phyloP scores from a whole-genome alignment of 1,284 basidiomycete genomes.

The Coniferiporia weirii region DNA sequence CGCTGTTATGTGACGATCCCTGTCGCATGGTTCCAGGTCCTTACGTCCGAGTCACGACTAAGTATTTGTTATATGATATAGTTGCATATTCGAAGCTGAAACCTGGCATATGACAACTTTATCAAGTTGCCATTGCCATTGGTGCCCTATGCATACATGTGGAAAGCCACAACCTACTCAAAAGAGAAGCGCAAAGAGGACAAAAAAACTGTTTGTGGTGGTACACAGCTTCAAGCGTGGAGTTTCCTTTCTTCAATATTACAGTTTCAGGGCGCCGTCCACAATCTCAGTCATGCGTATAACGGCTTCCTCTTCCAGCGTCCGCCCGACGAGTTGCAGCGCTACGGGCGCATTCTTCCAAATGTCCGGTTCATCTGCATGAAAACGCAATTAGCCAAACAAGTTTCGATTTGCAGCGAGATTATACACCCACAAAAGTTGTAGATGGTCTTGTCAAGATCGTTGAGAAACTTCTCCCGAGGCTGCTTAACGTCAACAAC shows the following conservation, averaged over 20 bases:
- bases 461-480: slow-evolving; percentile 40
- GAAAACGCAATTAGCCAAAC: not conserved
- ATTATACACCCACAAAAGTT: slow-evolving; percentile 45
- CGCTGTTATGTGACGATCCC: too few species aligned
- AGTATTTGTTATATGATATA: too few species aligned
- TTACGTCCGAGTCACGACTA: too few species aligned
- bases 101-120: too few species aligned
- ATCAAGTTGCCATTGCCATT: too few species aligned
- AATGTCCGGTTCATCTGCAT: slow-evolving; percentile 50
- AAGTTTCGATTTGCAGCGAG: not conserved
- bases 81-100: too few species aligned
- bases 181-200: too few species aligned
- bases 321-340: slow-evolving; percentile 63
- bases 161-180: too few species aligned
- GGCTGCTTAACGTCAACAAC: slow-evolving; percentile 38
- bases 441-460: slow-evolving; percentile 44
- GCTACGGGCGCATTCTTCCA: slow-evolving; percentile 59
- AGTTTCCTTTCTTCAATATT: not conserved
- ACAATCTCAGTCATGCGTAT: slow-evolving; percentile 60
- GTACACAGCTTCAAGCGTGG: too few species aligned
- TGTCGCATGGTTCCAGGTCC: too few species aligned
- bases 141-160: too few species aligned
- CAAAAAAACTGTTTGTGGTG: too few species aligned
- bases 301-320: slow-evolving; percentile 68
- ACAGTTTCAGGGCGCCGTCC: slow-evolving; percentile 36